A percentile compares a stretch with the other conserved stretches of the same genome.
Evolutionary conservation across 768 basidiomycete species (phyloP).

Genomic region (Podaxis mareebaensis): DNA sequence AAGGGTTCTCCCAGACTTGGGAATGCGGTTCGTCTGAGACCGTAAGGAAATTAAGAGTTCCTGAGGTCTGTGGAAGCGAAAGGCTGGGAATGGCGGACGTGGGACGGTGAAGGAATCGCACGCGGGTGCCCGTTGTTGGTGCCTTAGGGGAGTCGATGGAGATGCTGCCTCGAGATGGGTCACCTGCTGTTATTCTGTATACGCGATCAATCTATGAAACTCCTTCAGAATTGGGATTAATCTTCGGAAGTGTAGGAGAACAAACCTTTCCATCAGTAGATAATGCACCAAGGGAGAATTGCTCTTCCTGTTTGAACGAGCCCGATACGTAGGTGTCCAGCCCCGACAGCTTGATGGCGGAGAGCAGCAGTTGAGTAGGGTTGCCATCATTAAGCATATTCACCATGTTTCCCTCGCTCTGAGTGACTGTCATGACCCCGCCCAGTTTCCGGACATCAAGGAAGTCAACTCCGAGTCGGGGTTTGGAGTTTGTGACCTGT

Average conservation of each 20-base stretch:
- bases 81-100: slow-evolving; percentile 20
- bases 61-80: background rate
- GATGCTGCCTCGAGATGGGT: slow-evolving; percentile 65
- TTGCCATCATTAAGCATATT: slow-evolving; percentile 55
- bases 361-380: slow-evolving; percentile 61
- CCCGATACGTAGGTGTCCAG: slow-evolving; percentile 19
- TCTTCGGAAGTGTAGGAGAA: background rate
- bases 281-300: slow-evolving; percentile 55
- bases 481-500: background rate
- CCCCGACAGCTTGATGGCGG: slow-evolving; percentile 44
- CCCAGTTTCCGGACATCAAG: slow-evolving; percentile 47
- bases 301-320: slow-evolving; percentile 52
- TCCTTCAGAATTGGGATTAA: background rate
- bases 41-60: slow-evolving; percentile 19
- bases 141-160: slow-evolving; percentile 56
- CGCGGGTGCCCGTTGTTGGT: slow-evolving; percentile 47
- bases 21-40: slow-evolving; percentile 17
- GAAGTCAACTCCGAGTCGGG: slow-evolving; percentile 29
- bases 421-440: slow-evolving; percentile 50
- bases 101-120: slow-evolving; percentile 50
- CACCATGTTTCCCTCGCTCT: slow-evolving; percentile 74
- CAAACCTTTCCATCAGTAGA: slow-evolving; percentile 30
- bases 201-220: slow-evolving; percentile 42
- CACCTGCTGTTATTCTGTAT: slow-evolving; percentile 66
- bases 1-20: background rate